Base-by-base conservation (phyloP, 2,329 filamentous ascomycete species). In the Lasiodiplodia citricola region DNA sequence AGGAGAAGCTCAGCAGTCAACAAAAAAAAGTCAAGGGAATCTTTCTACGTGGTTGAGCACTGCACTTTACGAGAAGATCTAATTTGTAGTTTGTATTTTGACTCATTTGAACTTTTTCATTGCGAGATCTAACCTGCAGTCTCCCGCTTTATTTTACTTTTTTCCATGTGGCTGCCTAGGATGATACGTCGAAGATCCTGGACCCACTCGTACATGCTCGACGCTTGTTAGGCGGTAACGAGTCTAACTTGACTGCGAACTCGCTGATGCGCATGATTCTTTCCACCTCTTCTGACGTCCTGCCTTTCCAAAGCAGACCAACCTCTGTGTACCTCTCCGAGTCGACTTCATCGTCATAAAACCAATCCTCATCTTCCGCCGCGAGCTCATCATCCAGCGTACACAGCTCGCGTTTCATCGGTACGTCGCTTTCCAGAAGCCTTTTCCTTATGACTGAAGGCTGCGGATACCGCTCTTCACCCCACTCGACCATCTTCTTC, bases 401-500 rank as follows among this genome's bases (percentile, higher is more conserved):
- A 5, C 57, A 38, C 14, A 47, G 57, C 18, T 60, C 57, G 14
- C 37, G 57, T 23, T 60, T 60, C 57, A 60, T 47, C n/a, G 37
- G 57, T 3, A 60, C 35, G 37, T 60, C 57, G 21, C 57, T 60
- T n/a, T 60, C 57, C 23, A 60, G 25, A 16, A 47, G n/a, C n/a
- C 57, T 44, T 18, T 41, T 60, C 14, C 38, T 60, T 23, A 60
- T 44, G 13, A 23, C 35, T 25, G 38, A 31, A 11, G 57, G 37
- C 16, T 28, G 37, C 3, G 57, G 57, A 5, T 47, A 23, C 37
- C 6, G 25, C 23, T 60, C 57, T 35, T 60, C 57, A 13, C 57
- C 57, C 21, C 37, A 60, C 57, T 60, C 57, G 13, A 47, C 57
- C 57, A 60, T 44, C 18, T 47, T 60, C 23, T 31, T 60, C 38